These are phyloP conservation scores for Paramecium octaurelia DNA, from an alignment of 73 alveolate species.

Conservation along the genomic window DNA sequence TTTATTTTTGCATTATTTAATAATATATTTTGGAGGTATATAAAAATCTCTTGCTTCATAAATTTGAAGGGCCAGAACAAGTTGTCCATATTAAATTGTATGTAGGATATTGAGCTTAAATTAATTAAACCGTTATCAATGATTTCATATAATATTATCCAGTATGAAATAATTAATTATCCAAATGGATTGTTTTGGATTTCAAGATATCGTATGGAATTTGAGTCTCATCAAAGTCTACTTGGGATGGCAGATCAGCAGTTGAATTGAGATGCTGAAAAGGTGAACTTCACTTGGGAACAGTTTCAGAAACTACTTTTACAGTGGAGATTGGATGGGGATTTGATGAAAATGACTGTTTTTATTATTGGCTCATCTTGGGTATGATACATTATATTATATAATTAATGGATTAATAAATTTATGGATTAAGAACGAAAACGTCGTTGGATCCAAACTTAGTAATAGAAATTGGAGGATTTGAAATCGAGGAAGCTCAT, in stretches of 20 bases:
- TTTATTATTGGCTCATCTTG: background rate
- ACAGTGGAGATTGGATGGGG: background rate
- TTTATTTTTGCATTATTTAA: constrained; percentile 8
- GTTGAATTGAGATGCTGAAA: background rate
- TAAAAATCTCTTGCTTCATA: background rate
- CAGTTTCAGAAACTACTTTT: background rate
- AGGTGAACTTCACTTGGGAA: background rate
- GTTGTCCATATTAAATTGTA: background rate
- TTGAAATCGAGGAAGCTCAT: background rate
- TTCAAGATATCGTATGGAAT: background rate
- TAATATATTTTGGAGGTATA: background rate
- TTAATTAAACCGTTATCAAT: too few species aligned
- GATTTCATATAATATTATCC: background rate
- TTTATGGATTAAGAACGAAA: constrained; percentile 27
- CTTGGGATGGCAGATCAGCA: background rate
- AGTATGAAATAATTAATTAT: background rate
- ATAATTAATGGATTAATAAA: background rate
- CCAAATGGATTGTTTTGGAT: background rate
- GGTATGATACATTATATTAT: background rate
- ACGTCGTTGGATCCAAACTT: background rate
- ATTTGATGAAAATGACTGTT: background rate
- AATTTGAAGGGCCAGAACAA: background rate
- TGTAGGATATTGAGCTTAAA: too few species aligned
- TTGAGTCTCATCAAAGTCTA: background rate
- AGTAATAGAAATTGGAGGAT: background rate